phyloP scores from a whole-genome alignment of 2,329 filamentous ascomycete genomes.

The Fusarium humuli region DNA sequence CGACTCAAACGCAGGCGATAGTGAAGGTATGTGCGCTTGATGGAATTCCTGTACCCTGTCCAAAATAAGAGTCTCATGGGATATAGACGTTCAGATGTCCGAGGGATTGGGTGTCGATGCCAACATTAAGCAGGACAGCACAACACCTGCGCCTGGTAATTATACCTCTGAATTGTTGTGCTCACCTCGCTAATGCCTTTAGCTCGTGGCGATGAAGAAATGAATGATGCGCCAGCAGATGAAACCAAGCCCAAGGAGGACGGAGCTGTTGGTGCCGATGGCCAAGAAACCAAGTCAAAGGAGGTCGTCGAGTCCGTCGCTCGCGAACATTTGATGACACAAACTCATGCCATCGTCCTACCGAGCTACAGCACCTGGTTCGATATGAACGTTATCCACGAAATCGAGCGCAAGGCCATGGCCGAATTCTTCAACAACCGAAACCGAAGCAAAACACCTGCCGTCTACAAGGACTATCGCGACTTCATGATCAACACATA shows the following conservation, averaged over 20 bases:
- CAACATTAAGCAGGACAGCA: constrained; percentile 70
- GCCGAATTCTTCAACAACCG: constrained; percentile 99
- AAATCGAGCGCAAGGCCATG: constrained; percentile 91
- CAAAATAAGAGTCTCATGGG: constrained; percentile 30
- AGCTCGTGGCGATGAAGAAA: constrained; percentile 80
- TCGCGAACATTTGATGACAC: constrained; percentile 89
- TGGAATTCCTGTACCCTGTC: background rate
- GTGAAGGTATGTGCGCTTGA: constrained; percentile 58
- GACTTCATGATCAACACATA: constrained; percentile 99
- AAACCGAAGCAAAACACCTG: constrained; percentile 96
- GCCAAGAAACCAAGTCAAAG: constrained; percentile 77
- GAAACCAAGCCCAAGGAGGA: constrained; percentile 64
- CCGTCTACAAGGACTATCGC: constrained; percentile 98
- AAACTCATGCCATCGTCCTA: constrained; percentile 95
- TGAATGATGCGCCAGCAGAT: constrained; percentile 73
- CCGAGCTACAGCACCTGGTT: constrained; percentile 99
- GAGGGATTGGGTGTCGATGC: constrained; percentile 61
- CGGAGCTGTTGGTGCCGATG: constrained; percentile 60
- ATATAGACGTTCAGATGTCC: constrained; percentile 73
- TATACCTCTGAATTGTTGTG: constrained; percentile 71
- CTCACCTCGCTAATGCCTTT: constrained; percentile 66
- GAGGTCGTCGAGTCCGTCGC: constrained; percentile 85
- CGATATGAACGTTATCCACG: constrained; percentile 93
- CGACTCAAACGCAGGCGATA: constrained; percentile 55
- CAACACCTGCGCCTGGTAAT: constrained; percentile 66